These are phyloP conservation scores for Serpula lacrymans DNA, from an alignment of 768 basidiomycete species.

Conservation along the genomic window DNA sequence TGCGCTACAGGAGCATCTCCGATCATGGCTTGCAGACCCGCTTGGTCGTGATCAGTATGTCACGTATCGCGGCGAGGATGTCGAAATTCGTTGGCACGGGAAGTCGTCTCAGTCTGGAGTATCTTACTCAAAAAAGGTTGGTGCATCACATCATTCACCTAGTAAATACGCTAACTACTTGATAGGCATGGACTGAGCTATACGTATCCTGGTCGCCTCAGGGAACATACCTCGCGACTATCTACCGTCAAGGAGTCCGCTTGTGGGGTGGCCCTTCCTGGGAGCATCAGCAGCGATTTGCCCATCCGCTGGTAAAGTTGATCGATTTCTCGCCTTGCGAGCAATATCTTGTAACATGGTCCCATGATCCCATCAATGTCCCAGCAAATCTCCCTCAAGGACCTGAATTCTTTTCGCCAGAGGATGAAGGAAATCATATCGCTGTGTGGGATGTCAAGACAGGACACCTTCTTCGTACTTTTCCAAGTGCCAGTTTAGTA, in stretches of 20 bases:
- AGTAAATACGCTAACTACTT: conserved; percentile 7
- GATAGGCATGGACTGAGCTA: conserved; percentile 91
- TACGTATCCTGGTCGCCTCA: conserved; percentile 97
- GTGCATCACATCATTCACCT: conserved; percentile 20
- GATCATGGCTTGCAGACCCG: conserved; percentile 90
- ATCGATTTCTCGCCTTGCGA: conserved; percentile 98
- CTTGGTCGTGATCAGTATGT: conserved; percentile 95
- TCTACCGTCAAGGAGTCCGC: conserved; percentile 93
- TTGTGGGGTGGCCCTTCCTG: conserved; percentile 94
- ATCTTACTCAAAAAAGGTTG: conserved; percentile 69
- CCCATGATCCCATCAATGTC: conserved; percentile 87
- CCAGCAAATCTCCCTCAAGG: conserved; percentile 79
- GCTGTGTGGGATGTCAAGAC: conserved; percentile 99
- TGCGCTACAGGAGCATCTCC: conserved; percentile 77
- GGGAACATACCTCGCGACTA: conserved; percentile 91
- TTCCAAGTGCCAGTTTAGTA: conserved; percentile 62
- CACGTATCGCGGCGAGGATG: conserved; percentile 89
- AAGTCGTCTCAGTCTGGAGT: conserved; percentile 84
- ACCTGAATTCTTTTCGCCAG: conserved; percentile 81
- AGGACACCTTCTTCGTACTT: conserved; percentile 88
- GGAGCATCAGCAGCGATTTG: conserved; percentile 86
- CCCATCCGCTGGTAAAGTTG: conserved; percentile 91
- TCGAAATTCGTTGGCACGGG: conserved; percentile 89
- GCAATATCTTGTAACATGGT: conserved; percentile 96
- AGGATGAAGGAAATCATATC: conserved; percentile 95